Evolutionary conservation across 129 eudicot genomes (phyloP), one percentile per base, ranked within the genome.

Genomic region (Logfia minima): DNA sequence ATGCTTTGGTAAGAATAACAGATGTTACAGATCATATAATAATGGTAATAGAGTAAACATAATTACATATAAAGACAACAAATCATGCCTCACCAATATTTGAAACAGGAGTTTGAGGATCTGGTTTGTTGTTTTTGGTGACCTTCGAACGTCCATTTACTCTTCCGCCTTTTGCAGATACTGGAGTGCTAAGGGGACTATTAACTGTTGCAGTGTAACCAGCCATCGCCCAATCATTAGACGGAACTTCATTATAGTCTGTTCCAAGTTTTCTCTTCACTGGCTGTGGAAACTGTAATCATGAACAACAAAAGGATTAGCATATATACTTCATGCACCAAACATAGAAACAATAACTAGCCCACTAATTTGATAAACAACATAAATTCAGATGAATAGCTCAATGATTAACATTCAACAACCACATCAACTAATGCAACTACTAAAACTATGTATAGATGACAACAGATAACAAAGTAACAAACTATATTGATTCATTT

Each of bases 181-280:
- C 87, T 23, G 99, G 97, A 70, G 97, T 91, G 67, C 76, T 87
- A 68, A 86, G 71, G 66, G 97, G 90, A 82, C 96, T 94, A 74
- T 77, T 89, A 65, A 79, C 72, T 66, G 77, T 80, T 73, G 80
- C 83, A 23, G 78, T 74, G 75, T 72, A 75, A 21, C 87, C 89
- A 53, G 84, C 77, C 77, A 79, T 86, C 10, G 84, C 77, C 91
- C 89, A 76, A 51, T 87, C 88, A 77, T 85, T 89, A 24, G 92
- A 77, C 29, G 82, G 88, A 79, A 78, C 84, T 76, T 87, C 91
- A 79, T 74, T 82, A 52, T 68, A 79, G 48, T 77, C 82, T 61
- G 76, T 66, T 23, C 88, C 97, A 65, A 70, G 82, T 77, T 91
- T 94, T 78, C 93, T 85, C 88, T 91, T 91, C 73, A 92, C 71